Evolutionary conservation across 1,139 yeast genomes (phyloP).

Genomic region (Taphrina betulina): DNA sequence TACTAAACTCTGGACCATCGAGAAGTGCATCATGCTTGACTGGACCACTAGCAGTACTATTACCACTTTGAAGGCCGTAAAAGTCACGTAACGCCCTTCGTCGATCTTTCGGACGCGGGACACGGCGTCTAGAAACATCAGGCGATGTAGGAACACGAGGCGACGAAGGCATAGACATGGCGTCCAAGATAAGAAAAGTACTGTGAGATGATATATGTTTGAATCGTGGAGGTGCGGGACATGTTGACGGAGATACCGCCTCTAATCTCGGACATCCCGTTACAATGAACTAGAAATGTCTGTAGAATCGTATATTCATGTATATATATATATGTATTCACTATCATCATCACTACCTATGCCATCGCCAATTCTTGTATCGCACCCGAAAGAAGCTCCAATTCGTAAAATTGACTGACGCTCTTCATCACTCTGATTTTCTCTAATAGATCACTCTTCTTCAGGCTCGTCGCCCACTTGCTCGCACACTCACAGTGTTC

Average conservation of each 20-base stretch:
- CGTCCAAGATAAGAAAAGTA: not conserved
- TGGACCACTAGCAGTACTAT: slow-evolving; percentile 19
- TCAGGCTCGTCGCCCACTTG: slow-evolving; percentile 64
- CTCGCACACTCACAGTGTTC: slow-evolving; percentile 87
- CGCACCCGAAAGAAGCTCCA: slow-evolving; percentile 51
- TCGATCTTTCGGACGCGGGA: slow-evolving; percentile 25
- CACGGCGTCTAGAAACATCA: slow-evolving; percentile 6
- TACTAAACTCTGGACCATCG: slow-evolving; percentile 39
- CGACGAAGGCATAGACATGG: slow-evolving; percentile 22
- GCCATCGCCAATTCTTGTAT: slow-evolving; percentile 24
- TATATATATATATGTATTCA: no score
- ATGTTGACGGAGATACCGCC: no score
- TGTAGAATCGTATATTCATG: no score
- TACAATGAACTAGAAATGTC: no score
- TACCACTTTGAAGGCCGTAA: slow-evolving; percentile 42
- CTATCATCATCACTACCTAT: no score
- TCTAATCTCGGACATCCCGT: no score
- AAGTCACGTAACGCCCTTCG: slow-evolving; percentile 47
- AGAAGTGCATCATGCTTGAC: slow-evolving; percentile 39
- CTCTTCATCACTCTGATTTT: slow-evolving; percentile 55
- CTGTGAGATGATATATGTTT: not conserved
- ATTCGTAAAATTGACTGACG: slow-evolving; percentile 61
- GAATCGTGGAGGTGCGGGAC: no score
- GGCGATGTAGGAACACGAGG: slow-evolving; percentile 21
- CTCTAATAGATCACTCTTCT: slow-evolving; percentile 50